Conservation (phyloP, 495 filamentous ascomycete genomes). For the Penicillium simplicissimum region DNA sequence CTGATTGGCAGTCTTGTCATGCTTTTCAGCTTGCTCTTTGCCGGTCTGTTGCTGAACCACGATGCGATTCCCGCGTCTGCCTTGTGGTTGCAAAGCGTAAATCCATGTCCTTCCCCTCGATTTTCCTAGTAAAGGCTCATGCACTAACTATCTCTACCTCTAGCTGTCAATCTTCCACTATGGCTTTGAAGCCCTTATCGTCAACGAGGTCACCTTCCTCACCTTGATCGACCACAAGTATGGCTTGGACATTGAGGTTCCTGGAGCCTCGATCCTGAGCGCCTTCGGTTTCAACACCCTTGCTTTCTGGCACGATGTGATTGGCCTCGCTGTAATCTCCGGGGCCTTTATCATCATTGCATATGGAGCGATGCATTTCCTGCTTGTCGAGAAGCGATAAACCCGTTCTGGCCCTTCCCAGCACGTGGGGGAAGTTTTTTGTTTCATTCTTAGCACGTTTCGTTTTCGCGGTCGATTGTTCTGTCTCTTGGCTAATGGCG, state of each 20-base stretch:
- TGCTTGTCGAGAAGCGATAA: slow-evolving; percentile 89
- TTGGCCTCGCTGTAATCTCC: slow-evolving; percentile 79
- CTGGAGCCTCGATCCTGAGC: slow-evolving; percentile 89
- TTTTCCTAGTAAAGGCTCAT: neutral
- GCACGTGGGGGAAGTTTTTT: neutral
- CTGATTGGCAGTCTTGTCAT: slow-evolving; percentile 94
- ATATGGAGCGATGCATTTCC: slow-evolving; percentile 88
- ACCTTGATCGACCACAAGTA: slow-evolving; percentile 90
- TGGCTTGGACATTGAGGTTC: slow-evolving; percentile 93
- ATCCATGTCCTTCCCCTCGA: slow-evolving; percentile 33
- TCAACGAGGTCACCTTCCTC: slow-evolving; percentile 94
- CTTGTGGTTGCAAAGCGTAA: slow-evolving; percentile 82
- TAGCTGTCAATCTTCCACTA: slow-evolving; percentile 99
- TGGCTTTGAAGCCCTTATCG: slow-evolving; percentile 92
- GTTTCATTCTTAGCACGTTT: neutral
- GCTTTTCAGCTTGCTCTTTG: slow-evolving; percentile 95
- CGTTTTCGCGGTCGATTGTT: neutral
- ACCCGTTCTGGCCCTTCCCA: neutral
- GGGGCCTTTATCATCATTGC: slow-evolving; percentile 83
- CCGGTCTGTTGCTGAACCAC: slow-evolving; percentile 89
- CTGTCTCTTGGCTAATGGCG: neutral
- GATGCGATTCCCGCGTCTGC: slow-evolving; percentile 82
- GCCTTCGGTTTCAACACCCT: slow-evolving; percentile 87
- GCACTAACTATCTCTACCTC: slow-evolving; percentile 4
- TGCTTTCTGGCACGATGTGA: slow-evolving; percentile 82